Evolutionary conservation across 495 filamentous ascomycete genomes (phyloP), one percentile per base, ranked within the genome.

Genomic region (Aspergillus funiculosus): DNA sequence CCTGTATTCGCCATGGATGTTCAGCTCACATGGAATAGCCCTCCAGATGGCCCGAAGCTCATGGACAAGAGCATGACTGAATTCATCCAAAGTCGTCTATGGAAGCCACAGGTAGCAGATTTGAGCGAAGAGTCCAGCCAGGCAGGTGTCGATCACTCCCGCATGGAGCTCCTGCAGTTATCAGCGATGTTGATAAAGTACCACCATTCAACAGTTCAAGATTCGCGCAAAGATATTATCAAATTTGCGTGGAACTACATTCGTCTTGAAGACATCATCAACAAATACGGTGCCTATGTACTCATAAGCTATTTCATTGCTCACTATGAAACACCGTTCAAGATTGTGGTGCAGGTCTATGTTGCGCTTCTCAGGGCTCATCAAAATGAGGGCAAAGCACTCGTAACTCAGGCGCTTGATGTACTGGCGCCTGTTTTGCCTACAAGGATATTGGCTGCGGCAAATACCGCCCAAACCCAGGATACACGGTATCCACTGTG

Each of bases 221-320:
- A 96, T 57, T 85, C 87, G 4, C 85, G 94, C 15, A 99, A 97
- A 63, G 94, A 99, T 50, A 87, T 99, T 47, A 97, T 99, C 57
- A 96, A 95, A 63, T 97, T 96, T 62, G 89, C 88, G 3, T 99
- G 94, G 94, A 96, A 89, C 20, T 97, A 92, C 59, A 97, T 97
- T 46, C 82, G 87, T 13, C 80, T 99, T 17, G 94, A 99, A 60
- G 94, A 99, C 61, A 86, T 94, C 49, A 95, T 99, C 72, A 97
- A 97, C 71, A 99, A 99, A 59, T 89, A 97, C 61, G 94, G 90
- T 14, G 91, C 94, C 5, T 97, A 99, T 59, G 90, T 96, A 8
- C 77, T 97, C 3, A 94, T 97, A 51, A 90, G 86, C 6, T 97
- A 95, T 64, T 99, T 99, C 71, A 95, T 97, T 50, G 87, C 88